These are phyloP conservation scores for Ploettnerulaceae sp. DNA, from an alignment of 2,329 filamentous ascomycete species.

Conservation along the genomic window DNA sequence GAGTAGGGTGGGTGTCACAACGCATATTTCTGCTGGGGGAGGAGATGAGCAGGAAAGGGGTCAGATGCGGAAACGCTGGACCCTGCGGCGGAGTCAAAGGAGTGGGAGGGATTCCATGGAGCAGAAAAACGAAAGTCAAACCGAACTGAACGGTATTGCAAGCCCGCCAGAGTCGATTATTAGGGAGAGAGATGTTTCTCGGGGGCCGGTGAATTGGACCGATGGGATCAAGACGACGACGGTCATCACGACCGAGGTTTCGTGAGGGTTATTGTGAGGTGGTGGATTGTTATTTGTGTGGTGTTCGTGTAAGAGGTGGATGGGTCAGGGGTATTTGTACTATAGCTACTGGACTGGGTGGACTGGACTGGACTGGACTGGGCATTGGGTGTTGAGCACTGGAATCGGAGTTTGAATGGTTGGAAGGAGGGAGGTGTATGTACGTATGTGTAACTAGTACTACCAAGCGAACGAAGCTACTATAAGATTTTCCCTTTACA, in stretches of 20 bases:
- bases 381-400: too few species aligned
- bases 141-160: conserved; percentile 16
- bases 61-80: conserved; percentile 11
- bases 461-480: too few species aligned
- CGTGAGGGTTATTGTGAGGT: too few species aligned
- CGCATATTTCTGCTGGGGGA: conserved; percentile 21
- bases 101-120: background rate
- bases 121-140: conserved; percentile 19
- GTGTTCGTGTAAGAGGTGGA: background rate
- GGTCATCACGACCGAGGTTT: conserved; percentile 7
- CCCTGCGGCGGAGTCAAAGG: background rate
- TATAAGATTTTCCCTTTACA: too few species aligned
- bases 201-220: conserved; percentile 12
- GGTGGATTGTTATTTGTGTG: too few species aligned
- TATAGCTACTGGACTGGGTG: too few species aligned
- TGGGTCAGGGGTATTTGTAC: too few species aligned
- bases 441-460: too few species aligned
- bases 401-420: too few species aligned
- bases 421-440: too few species aligned
- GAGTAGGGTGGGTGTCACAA: conserved; percentile 23
- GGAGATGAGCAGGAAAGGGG: conserved; percentile 9
- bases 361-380: too few species aligned
- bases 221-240: conserved; percentile 20
- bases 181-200: background rate
- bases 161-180: too few species aligned